Percentiles rank a stretch among this genome's conserved stretches.
Conservation (phyloP, 2,329 filamentous ascomycete genomes). For the Calonectria pauciramosa region DNA sequence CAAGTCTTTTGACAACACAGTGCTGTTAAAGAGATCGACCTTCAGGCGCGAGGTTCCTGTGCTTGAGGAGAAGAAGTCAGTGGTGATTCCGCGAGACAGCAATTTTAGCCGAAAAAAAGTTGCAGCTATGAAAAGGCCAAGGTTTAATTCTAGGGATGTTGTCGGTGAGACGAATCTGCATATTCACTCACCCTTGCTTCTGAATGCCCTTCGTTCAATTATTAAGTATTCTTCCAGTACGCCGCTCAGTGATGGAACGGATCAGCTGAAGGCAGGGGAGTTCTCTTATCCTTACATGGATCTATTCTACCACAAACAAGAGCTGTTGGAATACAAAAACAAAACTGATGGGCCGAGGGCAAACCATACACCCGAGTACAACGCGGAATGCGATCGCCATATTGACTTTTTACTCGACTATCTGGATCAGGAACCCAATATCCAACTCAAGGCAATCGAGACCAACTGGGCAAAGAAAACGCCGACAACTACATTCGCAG, state of each 20-base stretch:
- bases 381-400: neutral
- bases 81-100: neutral
- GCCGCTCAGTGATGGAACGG: neutral
- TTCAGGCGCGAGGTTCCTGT: neutral
- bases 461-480: neutral
- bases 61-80: neutral
- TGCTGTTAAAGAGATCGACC: neutral
- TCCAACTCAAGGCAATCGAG: neutral
- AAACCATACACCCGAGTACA: neutral
- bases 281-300: neutral
- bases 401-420: neutral
- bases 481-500: neutral
- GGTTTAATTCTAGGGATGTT: neutral
- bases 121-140: neutral
- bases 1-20: neutral
- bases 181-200: neutral
- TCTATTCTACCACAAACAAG: neutral
- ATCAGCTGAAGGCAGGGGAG: neutral
- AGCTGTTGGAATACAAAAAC: neutral
- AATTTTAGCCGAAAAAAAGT: neutral
- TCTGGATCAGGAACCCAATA: neutral
- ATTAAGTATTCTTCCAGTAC: neutral
- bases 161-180: neutral
- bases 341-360: neutral
- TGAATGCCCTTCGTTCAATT: neutral